These are phyloP conservation scores for Arthroderma sp. DNA, from an alignment of 2,329 filamentous ascomycete genomes.

Conservation along the genomic window DNA sequence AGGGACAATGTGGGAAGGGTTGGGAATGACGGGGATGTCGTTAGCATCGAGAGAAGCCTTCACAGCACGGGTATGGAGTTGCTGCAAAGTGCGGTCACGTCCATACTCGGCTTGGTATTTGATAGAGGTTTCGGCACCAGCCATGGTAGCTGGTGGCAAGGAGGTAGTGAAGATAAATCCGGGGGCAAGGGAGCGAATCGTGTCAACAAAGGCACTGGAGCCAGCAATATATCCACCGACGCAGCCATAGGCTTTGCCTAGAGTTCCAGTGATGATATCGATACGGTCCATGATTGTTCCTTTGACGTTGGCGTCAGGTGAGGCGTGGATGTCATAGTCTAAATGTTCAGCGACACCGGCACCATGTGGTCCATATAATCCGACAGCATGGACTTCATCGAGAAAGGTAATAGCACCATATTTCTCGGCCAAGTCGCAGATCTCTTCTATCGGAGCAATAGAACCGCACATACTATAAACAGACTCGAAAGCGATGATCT, in stretches of 20 bases:
- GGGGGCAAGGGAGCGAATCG: conserved; percentile 83
- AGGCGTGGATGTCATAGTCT: conserved; percentile 74
- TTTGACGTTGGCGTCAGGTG: conserved; percentile 43
- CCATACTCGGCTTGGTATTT: conserved; percentile 81
- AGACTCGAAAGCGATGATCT: conserved; percentile 97
- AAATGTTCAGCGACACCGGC: conserved; percentile 96
- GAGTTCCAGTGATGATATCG: conserved; percentile 93
- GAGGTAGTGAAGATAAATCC: conserved; percentile 99
- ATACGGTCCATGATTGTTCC: conserved; percentile 91
- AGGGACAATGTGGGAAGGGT: conserved; percentile 92
- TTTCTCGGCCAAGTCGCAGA: conserved; percentile 92
- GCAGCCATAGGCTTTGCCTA: conserved; percentile 95
- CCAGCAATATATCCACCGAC: conserved; percentile 97
- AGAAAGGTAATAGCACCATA: conserved; percentile 96
- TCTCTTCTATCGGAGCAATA: conserved; percentile 87
- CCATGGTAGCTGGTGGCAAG: conserved; percentile 91
- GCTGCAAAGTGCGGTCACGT: conserved; percentile 81
- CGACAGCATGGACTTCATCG: conserved; percentile 96
- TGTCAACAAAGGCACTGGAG: conserved; percentile 73
- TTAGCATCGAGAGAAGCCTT: conserved; percentile 67
- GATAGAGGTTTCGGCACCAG: conserved; percentile 78
- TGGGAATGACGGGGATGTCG: conserved; percentile 93
- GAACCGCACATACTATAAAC: conserved; percentile 99
- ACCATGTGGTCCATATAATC: conserved; percentile 95
- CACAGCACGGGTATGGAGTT: conserved; percentile 88